Conservation (phyloP, 2,329 filamentous ascomycete genomes). For the Beauveria asiatica region DNA sequence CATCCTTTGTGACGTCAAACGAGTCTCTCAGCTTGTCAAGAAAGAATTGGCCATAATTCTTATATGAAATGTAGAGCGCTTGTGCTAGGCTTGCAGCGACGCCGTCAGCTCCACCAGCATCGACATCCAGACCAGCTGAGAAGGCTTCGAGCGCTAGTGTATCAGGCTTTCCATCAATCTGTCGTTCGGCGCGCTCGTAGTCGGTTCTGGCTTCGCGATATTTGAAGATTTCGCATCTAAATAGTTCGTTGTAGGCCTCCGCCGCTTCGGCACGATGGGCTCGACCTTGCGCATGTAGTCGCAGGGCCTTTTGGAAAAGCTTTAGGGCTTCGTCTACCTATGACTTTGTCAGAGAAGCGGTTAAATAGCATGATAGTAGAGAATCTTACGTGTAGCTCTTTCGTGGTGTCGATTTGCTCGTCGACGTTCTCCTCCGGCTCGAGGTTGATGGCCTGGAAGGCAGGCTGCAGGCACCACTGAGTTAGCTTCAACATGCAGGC, state of each 20-base stretch:
- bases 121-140: constrained; percentile 42
- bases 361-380: not conserved
- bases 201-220: constrained; percentile 83
- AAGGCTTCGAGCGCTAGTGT: constrained; percentile 35
- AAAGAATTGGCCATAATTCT: constrained; percentile 87
- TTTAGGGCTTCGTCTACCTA: constrained; percentile 92
- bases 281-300: constrained; percentile 81
- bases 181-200: constrained; percentile 61
- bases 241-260: constrained; percentile 74
- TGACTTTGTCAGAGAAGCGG: not conserved
- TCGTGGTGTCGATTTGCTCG: constrained; percentile 89
- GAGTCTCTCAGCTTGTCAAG: constrained; percentile 51
- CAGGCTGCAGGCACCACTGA: constrained; percentile 33
- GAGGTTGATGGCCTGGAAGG: constrained; percentile 85
- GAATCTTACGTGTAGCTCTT: constrained; percentile 65
- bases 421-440: constrained; percentile 86
- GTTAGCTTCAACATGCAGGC: constrained; percentile 9
- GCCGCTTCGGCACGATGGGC: constrained; percentile 66
- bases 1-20: constrained; percentile 31
- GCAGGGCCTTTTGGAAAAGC: constrained; percentile 83
- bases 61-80: constrained; percentile 86
- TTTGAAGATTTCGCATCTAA: constrained; percentile 87
- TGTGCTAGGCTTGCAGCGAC: constrained; percentile 76
- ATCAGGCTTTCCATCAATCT: constrained; percentile 40
- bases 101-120: constrained; percentile 58